Evolutionary conservation across 73 alveolate species (phyloP).

Genomic region (Diophrys appendiculata): DNA sequence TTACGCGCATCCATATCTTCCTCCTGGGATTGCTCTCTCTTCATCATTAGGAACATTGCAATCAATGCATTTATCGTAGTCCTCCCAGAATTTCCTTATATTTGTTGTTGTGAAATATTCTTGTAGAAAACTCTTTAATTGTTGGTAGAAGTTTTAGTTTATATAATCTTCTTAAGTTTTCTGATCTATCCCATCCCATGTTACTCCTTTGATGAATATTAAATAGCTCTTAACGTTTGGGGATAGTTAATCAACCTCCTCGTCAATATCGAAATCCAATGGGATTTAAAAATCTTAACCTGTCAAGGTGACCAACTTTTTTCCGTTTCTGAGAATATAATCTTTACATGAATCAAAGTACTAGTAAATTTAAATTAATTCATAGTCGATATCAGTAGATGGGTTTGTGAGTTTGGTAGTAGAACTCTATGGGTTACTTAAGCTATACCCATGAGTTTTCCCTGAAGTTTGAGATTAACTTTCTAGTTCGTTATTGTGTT

Average conservation of each 20-base stretch:
- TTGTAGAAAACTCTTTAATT: constrained; percentile 36
- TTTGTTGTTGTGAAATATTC: constrained; percentile 36
- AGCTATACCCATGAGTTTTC: neutral
- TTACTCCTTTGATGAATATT: constrained; percentile 30
- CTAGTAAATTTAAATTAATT: neutral
- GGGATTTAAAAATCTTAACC: neutral
- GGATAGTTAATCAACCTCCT: constrained; percentile 21
- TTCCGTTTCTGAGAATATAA: neutral
- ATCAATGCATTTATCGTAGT: neutral
- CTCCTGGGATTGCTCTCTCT: constrained; percentile 75
- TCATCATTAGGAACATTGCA: constrained; percentile 34
- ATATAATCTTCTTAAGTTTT: constrained; percentile 20
- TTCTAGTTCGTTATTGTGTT: neutral
- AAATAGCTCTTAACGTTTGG: constrained; percentile 3
- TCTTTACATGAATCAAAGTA: neutral
- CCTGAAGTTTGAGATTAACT: too few species aligned
- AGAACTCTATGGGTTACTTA: constrained; percentile 11
- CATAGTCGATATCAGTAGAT: neutral
- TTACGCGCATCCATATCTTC: constrained; percentile 83
- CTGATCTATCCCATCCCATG: constrained; percentile 56
- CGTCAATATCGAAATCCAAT: neutral
- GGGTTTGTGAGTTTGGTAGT: neutral
- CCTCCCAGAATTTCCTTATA: constrained; percentile 6
- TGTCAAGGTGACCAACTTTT: neutral
- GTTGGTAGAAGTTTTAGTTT: constrained; percentile 22